These are phyloP conservation scores for Nicotiana sylvestris DNA, from an alignment of 257 asterid species.

Conservation along the genomic window DNA sequence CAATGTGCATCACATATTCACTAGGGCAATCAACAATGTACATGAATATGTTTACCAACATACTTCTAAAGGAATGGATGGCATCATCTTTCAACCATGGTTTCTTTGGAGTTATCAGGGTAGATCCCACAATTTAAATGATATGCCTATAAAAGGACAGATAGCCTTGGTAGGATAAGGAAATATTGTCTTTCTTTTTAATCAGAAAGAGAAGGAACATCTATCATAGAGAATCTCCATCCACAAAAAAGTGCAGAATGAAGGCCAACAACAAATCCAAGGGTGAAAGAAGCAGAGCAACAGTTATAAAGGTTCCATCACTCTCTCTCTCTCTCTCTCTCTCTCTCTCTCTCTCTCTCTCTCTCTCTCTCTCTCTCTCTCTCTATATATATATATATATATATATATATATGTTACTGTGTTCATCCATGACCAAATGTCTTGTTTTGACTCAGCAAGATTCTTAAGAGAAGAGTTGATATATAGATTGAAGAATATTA, in stretches of 20 bases:
- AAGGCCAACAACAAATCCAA: not conserved
- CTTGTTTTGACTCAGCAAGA: not conserved
- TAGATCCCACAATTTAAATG: not conserved
- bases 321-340: too few species aligned
- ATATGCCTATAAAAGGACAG: not conserved
- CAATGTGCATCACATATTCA: constrained; percentile 5
- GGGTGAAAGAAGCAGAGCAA: not conserved
- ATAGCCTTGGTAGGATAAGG: not conserved
- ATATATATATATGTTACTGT: not conserved
- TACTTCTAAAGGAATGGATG: not conserved
- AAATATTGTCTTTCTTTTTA: not conserved
- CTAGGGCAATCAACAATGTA: not conserved
- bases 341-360: too few species aligned
- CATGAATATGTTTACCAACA: not conserved
- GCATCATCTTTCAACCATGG: not conserved
- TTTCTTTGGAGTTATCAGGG: not conserved
- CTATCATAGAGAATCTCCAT: not conserved
- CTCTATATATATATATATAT: too few species aligned
- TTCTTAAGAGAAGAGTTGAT: not conserved
- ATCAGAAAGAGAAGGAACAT: not conserved
- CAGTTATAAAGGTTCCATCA: not conserved
- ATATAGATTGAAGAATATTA: not conserved
- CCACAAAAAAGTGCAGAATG: not conserved
- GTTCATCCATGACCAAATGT: not conserved
- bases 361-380: too few species aligned